Evolutionary conservation across 768 basidiomycete genomes (phyloP), one percentile per base, ranked within the genome.

Genomic region (Lactarius psammicola): DNA sequence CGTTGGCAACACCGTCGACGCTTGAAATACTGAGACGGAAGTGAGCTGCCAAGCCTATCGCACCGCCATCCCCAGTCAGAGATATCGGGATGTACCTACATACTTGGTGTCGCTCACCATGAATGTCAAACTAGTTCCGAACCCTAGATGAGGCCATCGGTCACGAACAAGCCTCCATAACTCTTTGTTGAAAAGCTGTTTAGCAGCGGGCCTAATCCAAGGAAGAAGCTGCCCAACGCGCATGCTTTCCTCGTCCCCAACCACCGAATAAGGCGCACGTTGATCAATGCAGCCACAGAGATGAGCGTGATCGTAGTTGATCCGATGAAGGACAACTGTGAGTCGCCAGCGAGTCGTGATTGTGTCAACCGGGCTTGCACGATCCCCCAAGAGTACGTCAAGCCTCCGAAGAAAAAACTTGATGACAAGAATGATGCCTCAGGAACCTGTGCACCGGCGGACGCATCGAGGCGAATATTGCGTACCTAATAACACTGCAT

Each of bases 1-100:
- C 76, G 20, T 76, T 77, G 15, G 78, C 74, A 6, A 77, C 67
- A 10, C 76, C 76, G 74, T 31, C 66, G 71, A 62, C 71, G 72
- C 46, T 71, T 73, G 65, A 78, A 77, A 72, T 76, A 78, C 38
- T 76, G 78, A 0, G 76, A 69, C 26, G 76, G 75, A 17, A 78
- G 73, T 2, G 77, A 72, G 59, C 71, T 73, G 64, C n/a, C 76
- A 77, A 64, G 68, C 71, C 75, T 72, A 36, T 23, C 15, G 64
- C 38, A 11, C 57, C 44, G 5, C 58, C 30, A 51, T 31, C 38
- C 8, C 2, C 26, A 3, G 54, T 55, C 31, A 33, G 31, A 20
- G 33, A 53, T 13, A 33, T 6, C 28, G 4, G 9, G 18, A 31
- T 33, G 20, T 4, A 15, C 23, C 11, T 38, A 10, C n/a, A 46